Conservation (phyloP, 768 basidiomycete genomes). For the Boletus rubroflammeus region DNA sequence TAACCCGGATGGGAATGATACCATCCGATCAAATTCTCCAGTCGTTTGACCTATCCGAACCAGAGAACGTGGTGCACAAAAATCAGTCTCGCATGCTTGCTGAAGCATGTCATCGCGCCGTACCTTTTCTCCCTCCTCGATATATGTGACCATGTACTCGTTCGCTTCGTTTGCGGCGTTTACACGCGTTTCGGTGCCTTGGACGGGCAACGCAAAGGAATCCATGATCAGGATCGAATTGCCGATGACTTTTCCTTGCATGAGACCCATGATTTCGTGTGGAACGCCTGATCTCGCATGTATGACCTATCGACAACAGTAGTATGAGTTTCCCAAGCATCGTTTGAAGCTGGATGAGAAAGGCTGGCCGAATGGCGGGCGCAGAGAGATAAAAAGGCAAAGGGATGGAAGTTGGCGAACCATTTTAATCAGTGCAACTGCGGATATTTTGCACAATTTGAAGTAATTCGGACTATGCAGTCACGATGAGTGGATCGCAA, state of each 20-base stretch:
- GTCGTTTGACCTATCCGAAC: conserved; percentile 62
- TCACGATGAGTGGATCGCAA: background rate
- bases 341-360: background rate
- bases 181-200: conserved; percentile 97
- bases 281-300: conserved; percentile 96
- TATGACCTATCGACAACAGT: conserved; percentile 65
- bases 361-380: background rate
- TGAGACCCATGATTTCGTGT: conserved; percentile 99
- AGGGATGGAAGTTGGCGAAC: conserved; percentile 34
- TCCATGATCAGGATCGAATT: conserved; percentile 86
- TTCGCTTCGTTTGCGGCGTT: conserved; percentile 95
- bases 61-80: background rate
- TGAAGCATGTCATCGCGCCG: conserved; percentile 7
- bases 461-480: conserved; percentile 67
- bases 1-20: conserved; percentile 99
- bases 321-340: background rate
- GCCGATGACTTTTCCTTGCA: conserved; percentile 93
- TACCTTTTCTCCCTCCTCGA: conserved; percentile 77
- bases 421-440: conserved; percentile 95
- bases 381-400: background rate
- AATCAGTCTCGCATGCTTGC: background rate
- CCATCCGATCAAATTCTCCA: conserved; percentile 93
- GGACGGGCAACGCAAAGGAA: conserved; percentile 94
- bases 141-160: conserved; percentile 98
- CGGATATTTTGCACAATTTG: conserved; percentile 91